Conservation (phyloP, 2,329 filamentous ascomycete species). For the Clonostachys chloroleuca region DNA sequence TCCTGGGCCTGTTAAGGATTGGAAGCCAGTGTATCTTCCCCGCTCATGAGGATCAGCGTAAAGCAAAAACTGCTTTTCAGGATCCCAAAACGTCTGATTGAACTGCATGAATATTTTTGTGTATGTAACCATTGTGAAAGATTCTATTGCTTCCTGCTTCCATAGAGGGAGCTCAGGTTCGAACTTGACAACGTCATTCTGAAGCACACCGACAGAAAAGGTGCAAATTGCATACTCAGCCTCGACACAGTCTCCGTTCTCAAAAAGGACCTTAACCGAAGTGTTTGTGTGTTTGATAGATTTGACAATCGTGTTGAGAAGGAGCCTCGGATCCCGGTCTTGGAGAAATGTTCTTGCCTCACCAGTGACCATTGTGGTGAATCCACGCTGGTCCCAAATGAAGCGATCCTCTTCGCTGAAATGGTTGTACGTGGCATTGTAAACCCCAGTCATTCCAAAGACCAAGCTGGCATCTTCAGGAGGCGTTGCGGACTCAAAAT, state of each 20-base stretch:
- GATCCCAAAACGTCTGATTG: slow-evolving; percentile 59
- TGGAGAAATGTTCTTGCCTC: slow-evolving; percentile 54
- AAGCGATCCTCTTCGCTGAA: slow-evolving; percentile 59
- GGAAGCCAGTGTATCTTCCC: slow-evolving; percentile 53
- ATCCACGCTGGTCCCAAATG: slow-evolving; percentile 57
- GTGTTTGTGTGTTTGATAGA: slow-evolving; percentile 27
- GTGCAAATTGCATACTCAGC: slow-evolving; percentile 63
- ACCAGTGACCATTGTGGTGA: slow-evolving; percentile 50
- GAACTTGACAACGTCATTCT: slow-evolving; percentile 56
- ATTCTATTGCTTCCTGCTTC: slow-evolving; percentile 60
- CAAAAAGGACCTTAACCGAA: slow-evolving; percentile 43
- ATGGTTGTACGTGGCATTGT: slow-evolving; percentile 57
- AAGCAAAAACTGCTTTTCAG: slow-evolving; percentile 35
- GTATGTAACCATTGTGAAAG: slow-evolving; percentile 67
- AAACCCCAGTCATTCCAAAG: slow-evolving; percentile 47
- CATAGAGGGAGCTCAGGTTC: slow-evolving; percentile 54
- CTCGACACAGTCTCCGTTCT: slow-evolving; percentile 50
- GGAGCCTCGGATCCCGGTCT: slow-evolving; percentile 47
- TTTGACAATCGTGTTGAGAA: slow-evolving; percentile 53
- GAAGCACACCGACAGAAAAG: slow-evolving; percentile 64
- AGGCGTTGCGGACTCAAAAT: slow-evolving; percentile 53
- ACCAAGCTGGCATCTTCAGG: slow-evolving; percentile 52
- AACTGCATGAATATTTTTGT: slow-evolving; percentile 72
- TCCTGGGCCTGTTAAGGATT: slow-evolving; percentile 52
- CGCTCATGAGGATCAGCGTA: slow-evolving; percentile 35